Conservation (phyloP, 2,329 filamentous ascomycete genomes). For the Fusarium cyanostomum region DNA sequence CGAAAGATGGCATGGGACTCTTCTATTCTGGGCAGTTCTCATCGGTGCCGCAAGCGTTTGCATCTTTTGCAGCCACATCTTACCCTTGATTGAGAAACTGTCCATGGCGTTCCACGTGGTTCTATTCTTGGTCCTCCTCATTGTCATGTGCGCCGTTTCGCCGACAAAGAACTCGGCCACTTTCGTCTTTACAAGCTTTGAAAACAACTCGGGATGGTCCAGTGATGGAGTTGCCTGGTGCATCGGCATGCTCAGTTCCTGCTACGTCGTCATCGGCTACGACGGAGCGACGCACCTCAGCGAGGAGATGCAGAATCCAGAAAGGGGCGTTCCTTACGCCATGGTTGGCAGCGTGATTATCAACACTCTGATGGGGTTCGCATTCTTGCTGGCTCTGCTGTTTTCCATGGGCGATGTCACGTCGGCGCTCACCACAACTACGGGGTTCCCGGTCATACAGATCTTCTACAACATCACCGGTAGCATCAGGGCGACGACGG, state of each 20-base stretch:
- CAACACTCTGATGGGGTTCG: slow-evolving; percentile 24
- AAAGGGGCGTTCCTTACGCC: slow-evolving; percentile 16
- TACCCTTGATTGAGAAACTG: slow-evolving; percentile 28
- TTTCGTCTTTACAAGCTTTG: slow-evolving; percentile 24
- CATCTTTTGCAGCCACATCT: slow-evolving; percentile 18
- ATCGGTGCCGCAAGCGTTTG: not conserved
- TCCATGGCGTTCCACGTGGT: slow-evolving; percentile 15
- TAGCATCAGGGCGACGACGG: not conserved
- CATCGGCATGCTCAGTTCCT: slow-evolving; percentile 33
- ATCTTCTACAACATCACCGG: slow-evolving; percentile 26
- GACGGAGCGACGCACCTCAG: slow-evolving; percentile 33
- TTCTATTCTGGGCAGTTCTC: slow-evolving; percentile 28
- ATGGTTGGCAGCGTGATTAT: slow-evolving; percentile 26
- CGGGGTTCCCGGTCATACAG: slow-evolving; percentile 32
- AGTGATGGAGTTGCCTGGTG: slow-evolving; percentile 27
- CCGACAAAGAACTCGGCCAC: slow-evolving; percentile 19
- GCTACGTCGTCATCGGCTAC: slow-evolving; percentile 29
- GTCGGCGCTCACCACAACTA: slow-evolving; percentile 4
- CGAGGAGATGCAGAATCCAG: slow-evolving; percentile 31
- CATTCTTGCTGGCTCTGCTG: slow-evolving; percentile 15
- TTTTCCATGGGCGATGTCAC: slow-evolving; percentile 30
- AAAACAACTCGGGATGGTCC: slow-evolving; percentile 33
- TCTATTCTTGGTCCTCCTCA: slow-evolving; percentile 20
- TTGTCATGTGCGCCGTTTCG: slow-evolving; percentile 16
- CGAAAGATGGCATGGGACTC: slow-evolving; percentile 31